Percentiles rank a stretch among this genome's conserved stretches.
Conservation (phyloP, 306 rosid species). For the Parietaria judaica region DNA sequence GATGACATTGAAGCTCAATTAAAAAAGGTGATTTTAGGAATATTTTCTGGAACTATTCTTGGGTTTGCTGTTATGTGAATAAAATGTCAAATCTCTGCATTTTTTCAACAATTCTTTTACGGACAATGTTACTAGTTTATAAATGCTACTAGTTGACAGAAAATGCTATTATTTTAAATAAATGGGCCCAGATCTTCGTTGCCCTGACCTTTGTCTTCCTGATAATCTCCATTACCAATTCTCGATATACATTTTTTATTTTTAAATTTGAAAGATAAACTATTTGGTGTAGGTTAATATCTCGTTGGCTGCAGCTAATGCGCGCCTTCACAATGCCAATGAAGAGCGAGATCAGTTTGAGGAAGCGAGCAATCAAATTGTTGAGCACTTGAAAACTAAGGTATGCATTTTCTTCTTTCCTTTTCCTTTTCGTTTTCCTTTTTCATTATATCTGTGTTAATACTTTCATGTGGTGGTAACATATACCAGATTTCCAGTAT, state of each 20-base stretch:
- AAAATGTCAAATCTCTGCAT: background rate
- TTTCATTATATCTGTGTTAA: background rate
- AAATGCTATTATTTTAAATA: too few relatives aligned
- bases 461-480: background rate
- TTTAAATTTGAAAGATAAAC: slow-evolving; percentile 1
- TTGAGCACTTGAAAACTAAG: slow-evolving; percentile 74
- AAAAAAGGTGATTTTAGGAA: slow-evolving; percentile 47
- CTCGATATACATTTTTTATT: slow-evolving; percentile 10
- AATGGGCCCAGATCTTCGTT: too few relatives aligned
- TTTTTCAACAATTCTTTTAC: too few relatives aligned
- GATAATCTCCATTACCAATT: too few relatives aligned
- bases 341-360: slow-evolving; percentile 98
- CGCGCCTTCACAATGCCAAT: slow-evolving; percentile 65
- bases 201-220: too few relatives aligned
- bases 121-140: background rate
- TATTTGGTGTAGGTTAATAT: slow-evolving; percentile 58
- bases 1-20: slow-evolving; percentile 85
- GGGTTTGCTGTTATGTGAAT: background rate
- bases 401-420: slow-evolving; percentile 24
- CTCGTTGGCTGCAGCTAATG: slow-evolving; percentile 84
- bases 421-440: slow-evolving; percentile 1
- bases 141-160: background rate
- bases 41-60: background rate
- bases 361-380: slow-evolving; percentile 90
- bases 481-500: too few relatives aligned